phyloP scores from a whole-genome alignment of 345 rosid genomes.

The Bretschneidera sinensis region DNA sequence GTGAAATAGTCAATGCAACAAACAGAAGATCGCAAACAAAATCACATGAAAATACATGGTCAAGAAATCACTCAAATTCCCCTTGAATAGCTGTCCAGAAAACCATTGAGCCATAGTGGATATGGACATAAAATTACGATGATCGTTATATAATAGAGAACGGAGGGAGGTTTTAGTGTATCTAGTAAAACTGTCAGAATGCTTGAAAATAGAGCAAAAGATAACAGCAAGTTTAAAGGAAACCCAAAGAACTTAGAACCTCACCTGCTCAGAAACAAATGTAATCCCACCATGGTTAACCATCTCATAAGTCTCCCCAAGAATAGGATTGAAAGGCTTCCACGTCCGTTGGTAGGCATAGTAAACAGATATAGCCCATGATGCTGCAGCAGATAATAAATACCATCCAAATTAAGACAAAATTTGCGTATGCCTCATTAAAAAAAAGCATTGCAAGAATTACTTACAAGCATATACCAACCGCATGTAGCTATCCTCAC shows the following conservation, averaged over 20 bases:
- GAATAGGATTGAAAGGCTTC: conserved; percentile 98
- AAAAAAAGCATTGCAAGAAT: background rate
- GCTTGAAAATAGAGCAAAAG: background rate
- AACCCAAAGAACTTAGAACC: conserved; percentile 10
- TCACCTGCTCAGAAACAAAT: conserved; percentile 86
- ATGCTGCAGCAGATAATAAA: conserved; percentile 40
- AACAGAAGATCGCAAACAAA: no score
- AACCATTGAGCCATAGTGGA: background rate
- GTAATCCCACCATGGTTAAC: conserved; percentile 67
- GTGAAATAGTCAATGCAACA: background rate
- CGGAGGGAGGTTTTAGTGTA: background rate
- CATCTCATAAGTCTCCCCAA: conserved; percentile 93
- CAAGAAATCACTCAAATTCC: no score
- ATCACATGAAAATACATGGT: no score
- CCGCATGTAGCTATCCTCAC: conserved; percentile 85
- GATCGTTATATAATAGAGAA: background rate
- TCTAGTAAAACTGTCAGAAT: background rate
- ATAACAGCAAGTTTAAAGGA: background rate
- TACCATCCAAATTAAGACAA: conserved; percentile 8
- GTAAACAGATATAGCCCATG: conserved; percentile 89
- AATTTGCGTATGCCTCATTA: background rate
- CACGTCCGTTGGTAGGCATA: conserved; percentile 78
- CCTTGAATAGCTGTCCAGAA: background rate
- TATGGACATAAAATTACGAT: no score
- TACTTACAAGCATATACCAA: conserved; percentile 76